These are phyloP conservation scores for Pascua sp. DNA, from an alignment of 1,284 basidiomycete species.

Conservation along the genomic window DNA sequence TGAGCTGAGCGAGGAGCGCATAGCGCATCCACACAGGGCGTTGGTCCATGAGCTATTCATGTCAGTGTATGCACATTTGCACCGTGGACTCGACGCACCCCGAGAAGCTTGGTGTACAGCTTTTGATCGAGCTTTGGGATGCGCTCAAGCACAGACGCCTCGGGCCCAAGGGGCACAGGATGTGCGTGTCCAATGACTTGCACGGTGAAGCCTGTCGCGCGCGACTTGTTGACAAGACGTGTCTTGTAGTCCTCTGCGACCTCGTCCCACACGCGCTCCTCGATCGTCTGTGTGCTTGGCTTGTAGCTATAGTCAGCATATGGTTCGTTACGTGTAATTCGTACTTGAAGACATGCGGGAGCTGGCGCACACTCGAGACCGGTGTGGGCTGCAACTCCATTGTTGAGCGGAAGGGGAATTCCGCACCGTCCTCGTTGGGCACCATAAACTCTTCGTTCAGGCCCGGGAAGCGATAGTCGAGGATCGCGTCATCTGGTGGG, in stretches of 20 bases:
- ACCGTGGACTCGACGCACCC: background rate
- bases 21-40: slow-evolving; percentile 86
- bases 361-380: slow-evolving; percentile 26
- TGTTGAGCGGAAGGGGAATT: slow-evolving; percentile 25
- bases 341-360: slow-evolving; percentile 33
- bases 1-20: slow-evolving; percentile 78
- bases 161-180: slow-evolving; percentile 61
- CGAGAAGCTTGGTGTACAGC: slow-evolving; percentile 36
- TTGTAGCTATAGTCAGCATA: slow-evolving; percentile 23
- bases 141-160: slow-evolving; percentile 51
- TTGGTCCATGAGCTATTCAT: slow-evolving; percentile 51
- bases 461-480: slow-evolving; percentile 62
- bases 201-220: slow-evolving; percentile 22
- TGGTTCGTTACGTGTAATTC: background rate
- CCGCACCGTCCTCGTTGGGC: slow-evolving; percentile 18
- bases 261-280: slow-evolving; percentile 34
- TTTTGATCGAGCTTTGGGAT: slow-evolving; percentile 57
- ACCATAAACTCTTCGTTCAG: slow-evolving; percentile 61
- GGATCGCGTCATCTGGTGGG: slow-evolving; percentile 64
- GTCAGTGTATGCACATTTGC: background rate
- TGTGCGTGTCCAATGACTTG: slow-evolving; percentile 26
- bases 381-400: slow-evolving; percentile 43
- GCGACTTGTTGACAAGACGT: slow-evolving; percentile 34
- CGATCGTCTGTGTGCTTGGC: slow-evolving; percentile 18
- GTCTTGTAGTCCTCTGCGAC: slow-evolving; percentile 26